Evolutionary conservation across 768 basidiomycete genomes (phyloP), one percentile per base, ranked within the genome.

Genomic region (Pleurotus citrinopileatus): DNA sequence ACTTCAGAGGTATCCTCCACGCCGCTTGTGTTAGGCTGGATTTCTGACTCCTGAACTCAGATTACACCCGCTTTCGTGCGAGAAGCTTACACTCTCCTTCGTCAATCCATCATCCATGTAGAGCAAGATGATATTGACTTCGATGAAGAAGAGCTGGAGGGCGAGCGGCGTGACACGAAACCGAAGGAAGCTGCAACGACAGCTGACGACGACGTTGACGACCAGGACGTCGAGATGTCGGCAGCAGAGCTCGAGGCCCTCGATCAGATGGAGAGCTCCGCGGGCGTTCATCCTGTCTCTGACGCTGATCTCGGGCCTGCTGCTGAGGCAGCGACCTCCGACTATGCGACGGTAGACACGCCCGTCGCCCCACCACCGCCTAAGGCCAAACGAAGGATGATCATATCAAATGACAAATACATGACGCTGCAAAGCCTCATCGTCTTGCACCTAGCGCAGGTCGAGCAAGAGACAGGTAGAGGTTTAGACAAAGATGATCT

Each of bases 71-170:
- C 82, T 2, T 95, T 96, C 66, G 96, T 99, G 19, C 86, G 94
- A 36, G 97, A 99, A 70, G 97, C 97, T 2, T 98, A 91, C 71
- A 86, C 84, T 38, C 86, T 99, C 17, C 76, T 99, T 10, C 85
- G 91, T 22, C 95, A 97, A 67, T 98, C 97, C 2, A 99, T 99
- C 70, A 98, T 99, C 62, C 97, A 98, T 64, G 95, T 99, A 56
- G 97, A 99, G 65, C 94, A 98, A 67, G 97, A 99, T 65, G 96
- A 98, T 62, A 87, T 99, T 63, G 94, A 97, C 66, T 91, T 98
- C 68, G 97, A 98, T 64, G 92, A 95, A 60, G 93, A 96, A 62
- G 93, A 93, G 55, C 70, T 80, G 2, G 77, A 80, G 51, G 83
- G 77, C 17, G 81, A 82, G 59, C 80, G 76, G 7, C 68, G 64